phyloP scores from a whole-genome alignment of 768 basidiomycete species.

The Hemileccinum impolitum region DNA sequence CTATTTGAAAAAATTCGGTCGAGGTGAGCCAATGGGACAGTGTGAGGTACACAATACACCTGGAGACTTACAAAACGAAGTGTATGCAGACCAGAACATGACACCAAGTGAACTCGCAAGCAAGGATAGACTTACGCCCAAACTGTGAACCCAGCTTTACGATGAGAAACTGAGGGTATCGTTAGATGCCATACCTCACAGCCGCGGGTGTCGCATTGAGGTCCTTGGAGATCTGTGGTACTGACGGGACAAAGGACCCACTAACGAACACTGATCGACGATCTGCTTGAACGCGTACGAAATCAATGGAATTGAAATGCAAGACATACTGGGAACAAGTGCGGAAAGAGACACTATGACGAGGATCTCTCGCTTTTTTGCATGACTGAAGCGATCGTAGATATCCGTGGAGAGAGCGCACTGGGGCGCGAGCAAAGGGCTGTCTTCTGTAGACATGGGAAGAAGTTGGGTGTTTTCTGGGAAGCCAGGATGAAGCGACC shows the following conservation, averaged over 20 bases:
- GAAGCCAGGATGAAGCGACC: no score
- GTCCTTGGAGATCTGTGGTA: conserved; percentile 69
- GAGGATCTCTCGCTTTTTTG: conserved; percentile 51
- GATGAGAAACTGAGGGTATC: neutral
- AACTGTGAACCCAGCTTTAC: conserved; percentile 23
- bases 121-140: conserved; percentile 51
- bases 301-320: neutral
- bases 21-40: neutral
- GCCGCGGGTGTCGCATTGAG: conserved; percentile 52
- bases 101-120: conserved; percentile 45
- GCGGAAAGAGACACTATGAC: conserved; percentile 58
- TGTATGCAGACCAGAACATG: conserved; percentile 50
- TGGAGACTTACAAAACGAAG: conserved; percentile 44
- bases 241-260: conserved; percentile 69
- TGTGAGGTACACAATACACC: neutral
- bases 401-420: conserved; percentile 29
- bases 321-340: conserved; percentile 54
- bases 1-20: conserved; percentile 30
- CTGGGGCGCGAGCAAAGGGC: neutral
- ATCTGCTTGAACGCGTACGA: neutral
- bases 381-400: conserved; percentile 55
- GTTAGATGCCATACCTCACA: conserved; percentile 45
- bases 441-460: neutral
- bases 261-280: conserved; percentile 55
- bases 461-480: neutral